Percentiles rank a stretch among this genome's conserved stretches.
Conservation (phyloP, 371 early-diverging fungal genomes). For the Mucor indicus region DNA sequence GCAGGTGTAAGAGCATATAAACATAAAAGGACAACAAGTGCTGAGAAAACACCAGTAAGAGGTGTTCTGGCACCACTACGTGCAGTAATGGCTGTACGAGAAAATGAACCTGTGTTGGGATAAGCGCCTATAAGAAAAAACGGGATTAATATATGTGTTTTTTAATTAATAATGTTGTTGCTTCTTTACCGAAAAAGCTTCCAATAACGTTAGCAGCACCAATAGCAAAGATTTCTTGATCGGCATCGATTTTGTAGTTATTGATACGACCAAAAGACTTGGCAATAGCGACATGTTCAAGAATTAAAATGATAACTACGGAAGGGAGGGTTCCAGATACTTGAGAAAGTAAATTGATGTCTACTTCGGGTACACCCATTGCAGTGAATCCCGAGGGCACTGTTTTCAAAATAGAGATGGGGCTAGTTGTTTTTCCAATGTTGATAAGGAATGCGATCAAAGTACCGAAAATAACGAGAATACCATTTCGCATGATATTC, state of each 20-base stretch:
- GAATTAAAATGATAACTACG: constrained; percentile 66
- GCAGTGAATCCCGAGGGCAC: constrained; percentile 70
- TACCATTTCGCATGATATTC: constrained; percentile 44
- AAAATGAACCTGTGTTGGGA: constrained; percentile 89
- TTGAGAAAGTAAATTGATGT: constrained; percentile 27
- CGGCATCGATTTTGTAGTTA: constrained; percentile 49
- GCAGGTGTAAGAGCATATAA: constrained; percentile 76
- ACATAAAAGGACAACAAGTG: constrained; percentile 70
- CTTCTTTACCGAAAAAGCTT: constrained; percentile 69
- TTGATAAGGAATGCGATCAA: constrained; percentile 33
- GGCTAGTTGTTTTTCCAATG: constrained; percentile 23
- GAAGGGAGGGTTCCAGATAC: constrained; percentile 53
- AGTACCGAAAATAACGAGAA: constrained; percentile 46
- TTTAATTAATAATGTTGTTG: too few species aligned
- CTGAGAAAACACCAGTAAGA: constrained; percentile 73
- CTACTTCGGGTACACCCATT: constrained; percentile 48
- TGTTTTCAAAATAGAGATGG: constrained; percentile 54
- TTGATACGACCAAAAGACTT: constrained; percentile 70
- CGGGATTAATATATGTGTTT: neutral
- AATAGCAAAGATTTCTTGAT: constrained; percentile 85
- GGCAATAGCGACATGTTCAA: constrained; percentile 83
- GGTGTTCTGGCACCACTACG: constrained; percentile 80
- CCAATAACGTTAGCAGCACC: constrained; percentile 79
- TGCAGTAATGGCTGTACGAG: constrained; percentile 81
- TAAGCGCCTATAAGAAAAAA: constrained; percentile 51